Evolutionary conservation across 2,329 filamentous ascomycete genomes (phyloP), one percentile per base, ranked within the genome.

Genomic region (Fusarium continuum): DNA sequence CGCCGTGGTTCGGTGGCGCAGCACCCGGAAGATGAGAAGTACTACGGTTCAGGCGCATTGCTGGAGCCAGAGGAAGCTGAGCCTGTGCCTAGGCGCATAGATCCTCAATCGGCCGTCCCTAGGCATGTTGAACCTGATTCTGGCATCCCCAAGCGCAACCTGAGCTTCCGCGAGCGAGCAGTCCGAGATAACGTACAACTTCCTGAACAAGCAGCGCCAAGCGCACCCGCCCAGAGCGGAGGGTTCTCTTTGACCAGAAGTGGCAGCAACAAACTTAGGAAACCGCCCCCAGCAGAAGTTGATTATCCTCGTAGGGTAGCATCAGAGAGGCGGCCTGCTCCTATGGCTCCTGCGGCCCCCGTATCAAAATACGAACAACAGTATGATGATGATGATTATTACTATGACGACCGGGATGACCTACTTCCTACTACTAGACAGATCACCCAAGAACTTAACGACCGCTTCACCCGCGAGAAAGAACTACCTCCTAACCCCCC

Each of bases 101-200:
- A 72, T 20, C 61, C 67, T 22, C 64, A 68, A 16, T 69, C 75
- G 4, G 75, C 72, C 9, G 65, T 80, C 22, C 82, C 83, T 4
- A 81, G 83, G 68, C 81, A 84, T 36, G 85, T 45, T 8, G 67
- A 71, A 29, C 61, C 64, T 20, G 60, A 65, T 8, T 71, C 75
- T 8, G 75, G 73, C 13, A 68, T 80, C 14, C 82, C 83, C 4
- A 81, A 83, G 69, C 82, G 85, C 44, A 85, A 85, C 46, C 69
- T 86, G 34, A 88, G 85, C 73, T 85, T 86, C 73, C 83, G 85
- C n/a, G 85, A 88, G 62, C 81, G 84, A 47, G 79, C 85, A 7
- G 79, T 77, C 4, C 79, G 77, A 58, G 78, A 79, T 43, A 80
- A 82, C 17, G 65, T 78, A 34, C 72, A 74, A 14, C 61, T 77